These are phyloP conservation scores for Pholiota adiposa DNA, from an alignment of 1,284 basidiomycete species.

Conservation along the genomic window DNA sequence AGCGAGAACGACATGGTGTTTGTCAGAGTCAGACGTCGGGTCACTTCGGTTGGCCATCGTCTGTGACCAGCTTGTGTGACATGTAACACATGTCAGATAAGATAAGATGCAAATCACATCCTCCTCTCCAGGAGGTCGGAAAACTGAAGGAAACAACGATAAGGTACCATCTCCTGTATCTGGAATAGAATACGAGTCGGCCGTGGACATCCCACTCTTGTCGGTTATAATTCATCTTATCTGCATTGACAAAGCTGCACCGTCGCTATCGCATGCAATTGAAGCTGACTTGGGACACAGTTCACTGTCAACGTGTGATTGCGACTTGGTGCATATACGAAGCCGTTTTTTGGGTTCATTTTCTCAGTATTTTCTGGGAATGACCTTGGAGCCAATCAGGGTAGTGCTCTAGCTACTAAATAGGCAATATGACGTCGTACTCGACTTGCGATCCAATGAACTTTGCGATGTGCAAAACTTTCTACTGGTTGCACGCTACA, in stretches of 20 bases:
- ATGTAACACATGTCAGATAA: neutral
- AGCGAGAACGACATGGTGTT: slow-evolving; percentile 28
- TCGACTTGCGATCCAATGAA: neutral
- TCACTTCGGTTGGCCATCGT: slow-evolving; percentile 10
- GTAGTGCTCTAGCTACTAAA: too few relatives aligned
- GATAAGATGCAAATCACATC: neutral
- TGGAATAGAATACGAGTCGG: neutral
- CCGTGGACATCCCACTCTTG: neutral
- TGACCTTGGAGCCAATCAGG: too few relatives aligned
- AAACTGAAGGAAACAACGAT: neutral
- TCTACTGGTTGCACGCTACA: too few relatives aligned
- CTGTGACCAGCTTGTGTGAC: neutral
- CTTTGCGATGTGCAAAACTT: too few relatives aligned
- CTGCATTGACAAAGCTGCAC: neutral
- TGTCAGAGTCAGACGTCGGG: slow-evolving; percentile 9
- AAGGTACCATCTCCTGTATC: neutral
- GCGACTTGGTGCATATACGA: too few relatives aligned
- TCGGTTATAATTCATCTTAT: neutral
- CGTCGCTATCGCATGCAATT: too few relatives aligned
- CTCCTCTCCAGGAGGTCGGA: neutral
- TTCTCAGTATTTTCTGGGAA: too few relatives aligned
- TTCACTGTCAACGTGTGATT: too few relatives aligned
- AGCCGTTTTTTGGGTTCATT: too few relatives aligned
- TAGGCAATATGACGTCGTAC: neutral
- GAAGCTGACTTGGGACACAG: too few relatives aligned